These are phyloP conservation scores for Clonostachys chloroleuca DNA, from an alignment of 2,329 filamentous ascomycete genomes.

Conservation along the genomic window DNA sequence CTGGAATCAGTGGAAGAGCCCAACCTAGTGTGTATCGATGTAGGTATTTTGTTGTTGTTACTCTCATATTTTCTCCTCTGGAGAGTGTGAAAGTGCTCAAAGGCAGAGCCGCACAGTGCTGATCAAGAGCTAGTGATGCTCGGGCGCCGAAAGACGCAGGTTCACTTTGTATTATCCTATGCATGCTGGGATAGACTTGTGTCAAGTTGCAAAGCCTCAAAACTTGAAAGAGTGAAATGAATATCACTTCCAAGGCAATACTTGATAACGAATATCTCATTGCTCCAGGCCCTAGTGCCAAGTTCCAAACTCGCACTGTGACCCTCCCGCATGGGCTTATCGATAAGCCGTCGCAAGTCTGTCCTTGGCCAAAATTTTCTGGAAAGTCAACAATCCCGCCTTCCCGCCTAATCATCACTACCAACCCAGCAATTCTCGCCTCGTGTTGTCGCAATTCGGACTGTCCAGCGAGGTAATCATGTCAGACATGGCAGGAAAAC, in stretches of 20 bases:
- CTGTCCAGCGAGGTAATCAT: constrained; percentile 17
- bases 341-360: constrained; percentile 8
- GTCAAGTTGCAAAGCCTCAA: neutral
- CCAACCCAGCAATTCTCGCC: neutral
- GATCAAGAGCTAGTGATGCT: too few relatives aligned
- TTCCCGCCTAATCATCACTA: neutral
- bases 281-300: too few relatives aligned
- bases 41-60: too few relatives aligned
- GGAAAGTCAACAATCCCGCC: constrained; percentile 3
- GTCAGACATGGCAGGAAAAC: constrained; percentile 37
- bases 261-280: neutral
- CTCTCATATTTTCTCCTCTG: too few relatives aligned
- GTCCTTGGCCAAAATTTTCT: constrained; percentile 20
- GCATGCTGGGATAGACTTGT: too few relatives aligned
- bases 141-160: too few relatives aligned
- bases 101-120: too few relatives aligned
- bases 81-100: too few relatives aligned
- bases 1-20: too few relatives aligned
- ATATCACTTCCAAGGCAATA: neutral
- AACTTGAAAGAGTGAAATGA: neutral
- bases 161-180: too few relatives aligned
- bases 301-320: neutral
- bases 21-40: too few relatives aligned
- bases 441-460: constrained; percentile 2
- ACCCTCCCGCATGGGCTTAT: neutral